These are phyloP conservation scores for Thinopyrum elongatum DNA, from an alignment of 176 grass and related monocot genomes.

Conservation along the genomic window DNA sequence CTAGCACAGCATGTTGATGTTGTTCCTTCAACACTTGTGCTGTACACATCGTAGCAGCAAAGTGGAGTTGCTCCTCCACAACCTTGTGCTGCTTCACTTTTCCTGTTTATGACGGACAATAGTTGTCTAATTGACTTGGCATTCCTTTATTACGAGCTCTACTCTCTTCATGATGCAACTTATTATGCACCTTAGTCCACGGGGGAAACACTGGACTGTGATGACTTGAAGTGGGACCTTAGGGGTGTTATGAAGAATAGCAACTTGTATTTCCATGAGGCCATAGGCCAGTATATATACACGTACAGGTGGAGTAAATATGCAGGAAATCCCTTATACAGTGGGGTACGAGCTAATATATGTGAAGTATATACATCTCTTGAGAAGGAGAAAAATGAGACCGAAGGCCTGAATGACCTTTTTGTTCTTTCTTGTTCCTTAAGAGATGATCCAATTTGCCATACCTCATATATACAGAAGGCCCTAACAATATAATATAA, in stretches of 20 bases:
- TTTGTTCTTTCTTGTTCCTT: neutral
- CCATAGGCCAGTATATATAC: neutral
- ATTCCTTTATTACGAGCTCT: neutral
- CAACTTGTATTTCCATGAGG: neutral
- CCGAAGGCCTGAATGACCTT: neutral
- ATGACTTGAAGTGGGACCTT: constrained; percentile 5
- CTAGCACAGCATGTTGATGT: no score
- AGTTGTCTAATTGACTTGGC: neutral
- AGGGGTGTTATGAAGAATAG: neutral
- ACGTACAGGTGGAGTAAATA: neutral
- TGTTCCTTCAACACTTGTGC: no score
- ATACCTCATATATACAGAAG: constrained; percentile 5
- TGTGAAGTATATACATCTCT: neutral
- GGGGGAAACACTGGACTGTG: neutral
- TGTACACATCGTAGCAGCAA: no score
- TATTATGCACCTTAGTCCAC: neutral
- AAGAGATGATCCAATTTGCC: neutral
- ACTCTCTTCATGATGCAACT: constrained; percentile 22
- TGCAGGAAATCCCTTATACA: neutral
- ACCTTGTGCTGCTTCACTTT: neutral
- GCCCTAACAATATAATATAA: neutral
- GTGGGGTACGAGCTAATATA: neutral
- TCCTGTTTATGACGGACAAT: constrained; percentile 2
- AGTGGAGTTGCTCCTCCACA: no score
- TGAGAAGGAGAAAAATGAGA: neutral